phyloP scores from a whole-genome alignment of 2,329 filamentous ascomycete species.

The Botrytis hyacinthi region DNA sequence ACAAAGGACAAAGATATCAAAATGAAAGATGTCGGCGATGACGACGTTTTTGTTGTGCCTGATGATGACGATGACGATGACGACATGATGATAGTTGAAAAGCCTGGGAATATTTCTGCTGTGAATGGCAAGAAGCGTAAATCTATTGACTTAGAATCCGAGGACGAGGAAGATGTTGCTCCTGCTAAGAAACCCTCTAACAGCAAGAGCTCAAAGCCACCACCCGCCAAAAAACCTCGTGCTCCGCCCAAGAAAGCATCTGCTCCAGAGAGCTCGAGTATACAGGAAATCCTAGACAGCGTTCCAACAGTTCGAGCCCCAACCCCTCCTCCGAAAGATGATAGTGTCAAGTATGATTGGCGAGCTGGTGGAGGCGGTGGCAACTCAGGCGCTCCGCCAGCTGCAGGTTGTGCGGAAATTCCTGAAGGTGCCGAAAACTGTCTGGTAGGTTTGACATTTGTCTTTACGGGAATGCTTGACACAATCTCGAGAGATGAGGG shows the following conservation, averaged over 20 bases:
- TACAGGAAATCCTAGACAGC: conserved; percentile 82
- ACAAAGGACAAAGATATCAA: conserved; percentile 48
- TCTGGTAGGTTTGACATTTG: conserved; percentile 83
- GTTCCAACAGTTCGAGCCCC: conserved; percentile 82
- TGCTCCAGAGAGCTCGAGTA: conserved; percentile 63
- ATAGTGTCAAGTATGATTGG: conserved; percentile 77
- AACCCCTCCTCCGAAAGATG: conserved; percentile 72
- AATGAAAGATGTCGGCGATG: conserved; percentile 37
- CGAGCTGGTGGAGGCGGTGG: conserved; percentile 58
- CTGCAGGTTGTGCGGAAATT: conserved; percentile 64
- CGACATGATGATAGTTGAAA: conserved; percentile 40
- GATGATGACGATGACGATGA: conserved; percentile 50
- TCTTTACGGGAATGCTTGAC: conserved; percentile 88
- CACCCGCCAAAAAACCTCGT: conserved; percentile 38
- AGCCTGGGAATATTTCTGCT: conserved; percentile 28
- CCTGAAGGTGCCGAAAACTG: conserved; percentile 87
- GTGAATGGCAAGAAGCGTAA: conserved; percentile 56
- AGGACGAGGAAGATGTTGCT: conserved; percentile 52
- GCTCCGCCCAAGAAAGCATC: conserved; percentile 57
- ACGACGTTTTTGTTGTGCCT: conserved; percentile 34
- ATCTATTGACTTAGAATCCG: conserved; percentile 52
- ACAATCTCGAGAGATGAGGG: conserved; percentile 81
- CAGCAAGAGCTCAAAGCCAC: conserved; percentile 36
- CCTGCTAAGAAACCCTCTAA: conserved; percentile 56
- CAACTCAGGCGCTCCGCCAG: conserved; percentile 62